Conservation (phyloP, 306 rosid genomes). For the Fragaria ananassa region DNA sequence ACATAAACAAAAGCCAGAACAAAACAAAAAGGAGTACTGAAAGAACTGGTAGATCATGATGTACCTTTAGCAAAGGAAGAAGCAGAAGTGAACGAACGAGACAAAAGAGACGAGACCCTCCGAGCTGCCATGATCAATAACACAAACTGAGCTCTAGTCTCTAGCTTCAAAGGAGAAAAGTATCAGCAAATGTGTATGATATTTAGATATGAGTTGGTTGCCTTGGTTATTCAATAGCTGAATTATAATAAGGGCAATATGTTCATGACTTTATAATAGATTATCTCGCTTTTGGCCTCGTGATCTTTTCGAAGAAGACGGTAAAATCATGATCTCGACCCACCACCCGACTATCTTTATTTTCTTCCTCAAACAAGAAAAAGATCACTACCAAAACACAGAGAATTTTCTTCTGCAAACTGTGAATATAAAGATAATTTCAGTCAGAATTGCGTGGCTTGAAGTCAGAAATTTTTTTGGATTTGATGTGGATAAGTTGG, state of each 20-base stretch:
- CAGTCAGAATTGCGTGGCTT: too few relatives aligned
- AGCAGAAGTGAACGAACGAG: constrained; percentile 52
- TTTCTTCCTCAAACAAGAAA: not conserved
- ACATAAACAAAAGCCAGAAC: not conserved
- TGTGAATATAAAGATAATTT: not conserved
- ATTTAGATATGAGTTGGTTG: not conserved
- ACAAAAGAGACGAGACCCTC: constrained; percentile 42
- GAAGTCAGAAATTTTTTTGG: too few relatives aligned
- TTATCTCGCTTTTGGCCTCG: too few relatives aligned
- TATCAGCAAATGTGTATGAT: not conserved
- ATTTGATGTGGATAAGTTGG: too few relatives aligned
- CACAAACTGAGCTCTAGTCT: not conserved
- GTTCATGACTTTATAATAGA: not conserved
- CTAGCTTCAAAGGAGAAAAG: not conserved
- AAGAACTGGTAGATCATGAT: not conserved
- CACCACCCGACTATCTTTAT: not conserved
- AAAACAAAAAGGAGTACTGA: too few relatives aligned
- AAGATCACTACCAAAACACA: not conserved
- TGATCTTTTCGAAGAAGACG: too few relatives aligned
- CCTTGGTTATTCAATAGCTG: too few relatives aligned
- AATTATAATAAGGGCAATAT: too few relatives aligned
- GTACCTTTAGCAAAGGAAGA: constrained; percentile 50
- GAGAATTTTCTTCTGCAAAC: not conserved
- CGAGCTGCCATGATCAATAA: constrained; percentile 48
- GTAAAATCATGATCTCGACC: not conserved